phyloP scores from a whole-genome alignment of 2,329 filamentous ascomycete species.

The Penicillium sp. region DNA sequence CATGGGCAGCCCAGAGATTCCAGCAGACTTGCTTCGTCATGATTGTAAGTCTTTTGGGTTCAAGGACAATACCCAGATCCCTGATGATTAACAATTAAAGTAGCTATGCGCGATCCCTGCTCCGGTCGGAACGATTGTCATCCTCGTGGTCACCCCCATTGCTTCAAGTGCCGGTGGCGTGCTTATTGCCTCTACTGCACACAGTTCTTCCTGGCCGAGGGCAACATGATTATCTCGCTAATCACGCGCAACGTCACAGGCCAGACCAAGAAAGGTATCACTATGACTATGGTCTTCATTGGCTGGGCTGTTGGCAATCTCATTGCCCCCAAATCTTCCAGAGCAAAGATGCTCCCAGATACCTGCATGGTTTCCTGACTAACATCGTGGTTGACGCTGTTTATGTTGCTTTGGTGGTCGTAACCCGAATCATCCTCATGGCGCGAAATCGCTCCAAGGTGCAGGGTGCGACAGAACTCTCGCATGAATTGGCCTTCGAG shows the following conservation, averaged over 20 bases:
- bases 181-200: conserved; percentile 69
- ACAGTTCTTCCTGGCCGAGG: conserved; percentile 68
- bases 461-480: background rate
- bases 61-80: too few species aligned
- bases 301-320: conserved; percentile 20
- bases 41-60: conserved; percentile 4
- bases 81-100: background rate
- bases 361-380: conserved; percentile 18
- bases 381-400: conserved; percentile 21
- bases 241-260: conserved; percentile 68
- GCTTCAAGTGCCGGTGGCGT: conserved; percentile 62
- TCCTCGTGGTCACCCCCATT: conserved; percentile 61
- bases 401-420: conserved; percentile 9
- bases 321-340: conserved; percentile 17
- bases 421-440: conserved; percentile 10
- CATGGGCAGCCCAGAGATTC: conserved; percentile 65
- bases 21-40: conserved; percentile 65
- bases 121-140: conserved; percentile 67
- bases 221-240: conserved; percentile 45
- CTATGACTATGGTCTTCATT: conserved; percentile 66
- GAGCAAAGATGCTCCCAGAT: conserved; percentile 13
- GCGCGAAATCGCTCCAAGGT: conserved; percentile 3
- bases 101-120: conserved; percentile 53
- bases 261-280: conserved; percentile 68
- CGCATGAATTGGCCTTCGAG: conserved; percentile 18